Conservation (phyloP, 1,139 yeast genomes). For the Pichia sp. region DNA sequence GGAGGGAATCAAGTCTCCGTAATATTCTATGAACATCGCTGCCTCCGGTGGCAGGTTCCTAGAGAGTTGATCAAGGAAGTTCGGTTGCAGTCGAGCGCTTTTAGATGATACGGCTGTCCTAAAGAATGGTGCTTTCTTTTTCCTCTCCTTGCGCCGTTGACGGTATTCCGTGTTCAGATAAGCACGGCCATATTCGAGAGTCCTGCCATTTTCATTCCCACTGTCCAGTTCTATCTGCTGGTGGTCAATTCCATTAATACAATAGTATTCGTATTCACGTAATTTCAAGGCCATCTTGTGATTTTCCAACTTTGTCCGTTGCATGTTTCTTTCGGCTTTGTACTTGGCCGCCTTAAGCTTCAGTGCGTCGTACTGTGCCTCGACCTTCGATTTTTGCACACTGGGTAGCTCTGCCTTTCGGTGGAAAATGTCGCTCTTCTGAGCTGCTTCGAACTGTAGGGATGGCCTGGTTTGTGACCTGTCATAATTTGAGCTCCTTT, state of each 20-base stretch:
- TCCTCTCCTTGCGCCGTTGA: not conserved
- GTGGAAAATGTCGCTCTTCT: too few species aligned
- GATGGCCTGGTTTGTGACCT: not conserved
- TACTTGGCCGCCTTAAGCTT: slow-evolving; percentile 11
- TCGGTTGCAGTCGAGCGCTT: not conserved
- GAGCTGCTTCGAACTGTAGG: not conserved
- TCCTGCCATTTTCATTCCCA: not conserved
- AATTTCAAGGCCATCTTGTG: slow-evolving; percentile 6
- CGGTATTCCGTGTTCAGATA: not conserved
- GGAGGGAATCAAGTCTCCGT: slow-evolving; percentile 5
- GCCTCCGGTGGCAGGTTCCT: slow-evolving; percentile 3
- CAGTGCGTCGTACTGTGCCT: slow-evolving; percentile 13
- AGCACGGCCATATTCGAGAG: not conserved
- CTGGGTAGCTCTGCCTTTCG: too few species aligned
- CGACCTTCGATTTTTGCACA: slow-evolving; percentile 4
- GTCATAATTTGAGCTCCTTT: not conserved
- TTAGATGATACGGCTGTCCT: not conserved
- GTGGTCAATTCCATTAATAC: slow-evolving; percentile 15
- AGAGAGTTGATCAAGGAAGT: slow-evolving; percentile 3
- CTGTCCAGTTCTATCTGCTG: not conserved
- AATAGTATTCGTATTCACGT: slow-evolving; percentile 16
- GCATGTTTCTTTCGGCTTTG: slow-evolving; percentile 8
- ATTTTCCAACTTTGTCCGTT: not conserved
- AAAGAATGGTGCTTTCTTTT: not conserved
- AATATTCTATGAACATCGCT: not conserved